Evolutionary conservation across 345 rosid species (phyloP), one percentile per base, ranked within the genome.

Genomic region (Acer yangbiense): DNA sequence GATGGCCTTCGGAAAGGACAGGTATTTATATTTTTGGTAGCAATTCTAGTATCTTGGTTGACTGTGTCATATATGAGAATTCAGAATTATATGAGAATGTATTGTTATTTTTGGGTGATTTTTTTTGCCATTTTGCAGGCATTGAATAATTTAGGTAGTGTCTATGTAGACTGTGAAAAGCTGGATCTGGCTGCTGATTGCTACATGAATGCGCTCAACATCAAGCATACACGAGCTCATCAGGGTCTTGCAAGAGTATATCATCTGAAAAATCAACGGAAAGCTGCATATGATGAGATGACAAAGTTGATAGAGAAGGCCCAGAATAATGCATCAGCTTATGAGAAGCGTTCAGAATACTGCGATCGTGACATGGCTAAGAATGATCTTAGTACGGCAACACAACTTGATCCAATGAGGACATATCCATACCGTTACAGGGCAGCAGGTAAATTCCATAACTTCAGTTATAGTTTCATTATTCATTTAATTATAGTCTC

Each of bases 1-100:
- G 99, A 97, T 82, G 98, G 98, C 20, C 98, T 97, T n/a, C 92
- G 98, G 14, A 97, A 97, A 87, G 99, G 99, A 82, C 98, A 97
- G 83, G 99, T 94, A 83, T 78, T 85, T 79, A 72, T 64, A 69
- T 27, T 21, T 21, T 27, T 65, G 68, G 52, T 17, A 55, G 64
- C 20, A 35, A 55, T 65, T 27, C 70, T 46, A 41, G n/a, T 58
- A 12, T 43, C 66, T 60, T 65, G 54, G 27, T 61, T 69, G 52
- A 52, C 29, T 48, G 52, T 27, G 25, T 29, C 74, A 3, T 35
- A 58, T 71, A 48, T 58, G 25, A 60, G 9, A 32, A n/a, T 62
- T 27, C 29, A 27, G 29, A 1, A 27, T 27, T 35, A 57, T 71
- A 48, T 57, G 27, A 60, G 9, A 32, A n/a, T 57, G 9, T 44